Evolutionary conservation across 768 basidiomycete genomes (phyloP).

Genomic region (Lactarius trivialis): DNA sequence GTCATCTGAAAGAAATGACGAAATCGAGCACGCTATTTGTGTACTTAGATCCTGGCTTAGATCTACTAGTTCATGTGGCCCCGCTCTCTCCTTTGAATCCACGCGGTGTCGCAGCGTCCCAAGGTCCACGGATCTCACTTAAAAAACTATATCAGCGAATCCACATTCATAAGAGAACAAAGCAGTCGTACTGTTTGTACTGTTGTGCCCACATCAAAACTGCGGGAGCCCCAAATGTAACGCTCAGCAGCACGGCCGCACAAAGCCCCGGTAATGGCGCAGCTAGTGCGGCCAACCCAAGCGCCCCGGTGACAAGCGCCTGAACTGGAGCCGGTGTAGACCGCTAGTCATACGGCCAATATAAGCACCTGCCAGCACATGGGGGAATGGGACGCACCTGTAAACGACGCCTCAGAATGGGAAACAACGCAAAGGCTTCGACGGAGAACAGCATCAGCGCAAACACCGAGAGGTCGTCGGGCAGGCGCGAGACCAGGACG

Average conservation of each 20-base stretch:
- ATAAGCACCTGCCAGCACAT: slow-evolving; percentile 7
- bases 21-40: not conserved
- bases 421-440: too few species aligned
- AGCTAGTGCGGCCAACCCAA: slow-evolving; percentile 50
- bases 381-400: slow-evolving; percentile 44
- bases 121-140: slow-evolving; percentile 80
- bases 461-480: slow-evolving; percentile 81
- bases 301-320: slow-evolving; percentile 44
- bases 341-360: slow-evolving; percentile 36
- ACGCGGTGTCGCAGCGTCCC: too few species aligned
- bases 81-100: not conserved
- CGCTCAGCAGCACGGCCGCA: slow-evolving; percentile 41
- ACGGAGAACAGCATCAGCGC: slow-evolving; percentile 79
- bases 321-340: slow-evolving; percentile 42
- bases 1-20: not conserved
- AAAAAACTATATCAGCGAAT: slow-evolving; percentile 11
- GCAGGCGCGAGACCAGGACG: slow-evolving; percentile 86
- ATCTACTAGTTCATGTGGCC: not conserved
- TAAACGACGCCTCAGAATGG: slow-evolving; percentile 65
- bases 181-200: slow-evolving; percentile 68
- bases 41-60: not conserved
- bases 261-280: slow-evolving; percentile 52
- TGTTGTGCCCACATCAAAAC: slow-evolving; percentile 79
- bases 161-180: not conserved
- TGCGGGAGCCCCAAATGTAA: slow-evolving; percentile 68